Evolutionary conservation across 176 grass and related monocot genomes (phyloP), one percentile per base, ranked within the genome.

Genomic region (Neostapfia colusana): DNA sequence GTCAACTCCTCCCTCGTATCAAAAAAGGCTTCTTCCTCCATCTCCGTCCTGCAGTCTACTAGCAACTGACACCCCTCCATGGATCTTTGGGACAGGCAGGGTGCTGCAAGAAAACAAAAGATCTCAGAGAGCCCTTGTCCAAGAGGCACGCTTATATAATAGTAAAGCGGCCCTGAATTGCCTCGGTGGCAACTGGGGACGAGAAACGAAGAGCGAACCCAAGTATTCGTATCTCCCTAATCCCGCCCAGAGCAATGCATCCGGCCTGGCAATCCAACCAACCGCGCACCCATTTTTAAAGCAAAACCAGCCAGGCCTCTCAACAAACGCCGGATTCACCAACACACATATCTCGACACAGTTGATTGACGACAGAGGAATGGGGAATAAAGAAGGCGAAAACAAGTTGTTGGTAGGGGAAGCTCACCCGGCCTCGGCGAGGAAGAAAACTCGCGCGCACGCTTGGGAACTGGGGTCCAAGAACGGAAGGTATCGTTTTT

Each of bases 191-290:
- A 75, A 80, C 37, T 38, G 55, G 37, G 36, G 42, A 51, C 62
- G 51, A 54, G 20, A 21, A 54, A 54, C 10, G 51, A 54, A 17
- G 74, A 50, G 74, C 50, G 56, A 60, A 13, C 80, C 42, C 14
- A 63, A 61, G 37, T 69, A 88, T 80, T 88, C 62, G 85, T 65
- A 87, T 83, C 85, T 51, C 80, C 77, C 61, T 79, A 83, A 83
- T 88, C 81, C 70, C 55, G 6, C 24, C 26, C 69, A 45, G 64
- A 70, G 70, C 86, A 88, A 88, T 88, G 76, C 86, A 83, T 83
- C 86, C n/a, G 69, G 81, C 86, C 74, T 36, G 56, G 45, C 56
- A 63, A 42, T 59, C 20, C 68, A 68, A 67, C 74, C 79, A 78
- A 18, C 85, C 48, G 46, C 79, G 73, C 78, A 73, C 44, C 67